Conservation (phyloP, 2,329 filamentous ascomycete genomes). For the Fusarium cyanostomum region DNA sequence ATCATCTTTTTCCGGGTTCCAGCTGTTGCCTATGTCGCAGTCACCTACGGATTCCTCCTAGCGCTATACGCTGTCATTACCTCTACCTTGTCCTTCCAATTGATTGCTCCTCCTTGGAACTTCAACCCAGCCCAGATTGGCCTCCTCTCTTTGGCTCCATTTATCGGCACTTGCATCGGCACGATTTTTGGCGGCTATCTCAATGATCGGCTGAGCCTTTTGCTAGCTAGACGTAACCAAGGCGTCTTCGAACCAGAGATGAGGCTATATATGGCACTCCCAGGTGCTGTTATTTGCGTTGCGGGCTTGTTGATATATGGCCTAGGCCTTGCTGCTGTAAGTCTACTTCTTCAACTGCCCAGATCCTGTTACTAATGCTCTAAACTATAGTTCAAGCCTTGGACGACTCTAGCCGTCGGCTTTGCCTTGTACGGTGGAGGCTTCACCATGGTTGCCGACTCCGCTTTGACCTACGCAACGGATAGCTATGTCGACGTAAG, state of each 20-base stretch:
- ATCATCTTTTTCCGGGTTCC: slow-evolving; percentile 2
- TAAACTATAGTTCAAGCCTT: no score
- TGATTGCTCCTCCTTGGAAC: slow-evolving; percentile 42
- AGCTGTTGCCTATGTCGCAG: slow-evolving; percentile 1
- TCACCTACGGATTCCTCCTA: slow-evolving; percentile 2
- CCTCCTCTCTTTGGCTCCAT: slow-evolving; percentile 38
- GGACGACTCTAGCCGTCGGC: no score
- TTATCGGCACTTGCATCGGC: slow-evolving; percentile 51
- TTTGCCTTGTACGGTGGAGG: no score
- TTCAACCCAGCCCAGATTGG: slow-evolving; percentile 41
- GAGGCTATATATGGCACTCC: slow-evolving; percentile 39
- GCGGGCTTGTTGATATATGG: no score
- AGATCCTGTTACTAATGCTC: no score
- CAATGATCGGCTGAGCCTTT: slow-evolving; percentile 50
- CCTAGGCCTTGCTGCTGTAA: no score
- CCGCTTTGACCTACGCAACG: no score
- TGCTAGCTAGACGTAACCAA: slow-evolving; percentile 48
- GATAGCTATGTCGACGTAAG: no score
- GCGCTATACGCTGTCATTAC: background rate
- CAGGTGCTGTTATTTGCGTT: no score
- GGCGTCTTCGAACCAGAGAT: slow-evolving; percentile 57
- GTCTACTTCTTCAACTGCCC: no score
- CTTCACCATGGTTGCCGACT: no score
- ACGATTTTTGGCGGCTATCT: slow-evolving; percentile 49
- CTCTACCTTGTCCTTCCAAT: background rate